Evolutionary conservation across 2,329 filamentous ascomycete genomes (phyloP).

Genomic region (Aspergillus vadensis): DNA sequence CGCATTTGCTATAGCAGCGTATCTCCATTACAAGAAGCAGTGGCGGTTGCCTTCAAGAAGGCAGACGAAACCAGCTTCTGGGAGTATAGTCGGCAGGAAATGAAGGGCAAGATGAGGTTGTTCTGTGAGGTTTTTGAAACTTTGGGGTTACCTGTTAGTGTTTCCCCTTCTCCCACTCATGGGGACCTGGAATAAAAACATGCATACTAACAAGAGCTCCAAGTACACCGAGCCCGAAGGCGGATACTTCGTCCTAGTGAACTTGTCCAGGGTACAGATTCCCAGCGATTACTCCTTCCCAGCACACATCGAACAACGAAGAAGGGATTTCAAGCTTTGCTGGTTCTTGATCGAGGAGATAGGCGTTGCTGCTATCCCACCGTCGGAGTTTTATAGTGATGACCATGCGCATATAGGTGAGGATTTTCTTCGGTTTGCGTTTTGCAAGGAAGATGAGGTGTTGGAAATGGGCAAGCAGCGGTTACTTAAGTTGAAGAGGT

Average conservation of each 20-base stretch:
- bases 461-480: conserved; percentile 76
- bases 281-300: conserved; percentile 87
- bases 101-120: conserved; percentile 82
- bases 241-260: conserved; percentile 95
- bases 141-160: conserved; percentile 64
- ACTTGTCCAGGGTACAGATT: conserved; percentile 82
- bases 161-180: too few species aligned
- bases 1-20: conserved; percentile 95
- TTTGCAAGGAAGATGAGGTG: conserved; percentile 91
- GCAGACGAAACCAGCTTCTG: conserved; percentile 85
- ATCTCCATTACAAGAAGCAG: conserved; percentile 90
- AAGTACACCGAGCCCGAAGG: conserved; percentile 88
- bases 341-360: conserved; percentile 98
- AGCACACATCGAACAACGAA: conserved; percentile 78
- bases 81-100: conserved; percentile 78
- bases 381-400: conserved; percentile 94
- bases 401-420: conserved; percentile 80
- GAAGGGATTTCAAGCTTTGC: conserved; percentile 88
- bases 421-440: conserved; percentile 91
- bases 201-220: conserved; percentile 3
- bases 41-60: conserved; percentile 89
- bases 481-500: conserved; percentile 71
- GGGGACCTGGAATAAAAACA: neutral
- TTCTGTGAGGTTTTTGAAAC: conserved; percentile 84
- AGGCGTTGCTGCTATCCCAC: conserved; percentile 96